phyloP scores from a whole-genome alignment of 2,329 filamentous ascomycete species.

The Colletotrichum navitas region DNA sequence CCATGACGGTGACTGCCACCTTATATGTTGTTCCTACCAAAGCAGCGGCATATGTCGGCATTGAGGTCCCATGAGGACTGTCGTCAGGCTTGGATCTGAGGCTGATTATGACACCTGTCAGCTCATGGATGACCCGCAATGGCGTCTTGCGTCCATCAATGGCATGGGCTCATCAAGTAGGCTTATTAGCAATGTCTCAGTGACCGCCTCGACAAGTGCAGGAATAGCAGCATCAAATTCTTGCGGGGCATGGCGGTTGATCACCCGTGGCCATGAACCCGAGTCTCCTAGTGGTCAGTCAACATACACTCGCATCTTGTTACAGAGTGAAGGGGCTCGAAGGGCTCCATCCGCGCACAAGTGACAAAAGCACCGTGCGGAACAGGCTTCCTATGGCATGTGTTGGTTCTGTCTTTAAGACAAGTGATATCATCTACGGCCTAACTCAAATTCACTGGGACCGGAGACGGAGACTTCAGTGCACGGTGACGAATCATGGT shows the following conservation, averaged over 20 bases:
- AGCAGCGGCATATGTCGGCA: neutral
- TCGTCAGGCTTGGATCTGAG: conserved; percentile 1
- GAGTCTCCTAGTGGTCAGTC: neutral
- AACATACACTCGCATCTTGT: neutral
- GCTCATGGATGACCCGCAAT: conserved; percentile 11
- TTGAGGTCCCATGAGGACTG: neutral
- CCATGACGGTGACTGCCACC: conserved; percentile 1
- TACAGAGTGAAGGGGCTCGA: neutral
- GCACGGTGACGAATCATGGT: conserved; percentile 26
- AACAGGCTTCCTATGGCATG: neutral
- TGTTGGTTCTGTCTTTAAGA: neutral
- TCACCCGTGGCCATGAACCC: neutral
- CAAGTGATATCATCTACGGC: neutral
- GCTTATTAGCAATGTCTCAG: neutral
- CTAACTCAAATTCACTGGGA: neutral
- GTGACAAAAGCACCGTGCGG: neutral
- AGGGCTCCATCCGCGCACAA: neutral
- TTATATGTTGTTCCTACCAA: neutral
- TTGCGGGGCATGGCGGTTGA: neutral
- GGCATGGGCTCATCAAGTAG: neutral
- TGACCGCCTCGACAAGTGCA: neutral
- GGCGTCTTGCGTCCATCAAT: conserved; percentile 6
- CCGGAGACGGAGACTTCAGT: conserved; percentile 3
- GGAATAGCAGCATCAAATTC: neutral
- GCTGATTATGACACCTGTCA: conserved; percentile 37